Percentiles rank a stretch among this genome's conserved stretches.
These are phyloP conservation scores for Catunica adiposa DNA, from an alignment of 2,329 filamentous ascomycete species.

Conservation along the genomic window DNA sequence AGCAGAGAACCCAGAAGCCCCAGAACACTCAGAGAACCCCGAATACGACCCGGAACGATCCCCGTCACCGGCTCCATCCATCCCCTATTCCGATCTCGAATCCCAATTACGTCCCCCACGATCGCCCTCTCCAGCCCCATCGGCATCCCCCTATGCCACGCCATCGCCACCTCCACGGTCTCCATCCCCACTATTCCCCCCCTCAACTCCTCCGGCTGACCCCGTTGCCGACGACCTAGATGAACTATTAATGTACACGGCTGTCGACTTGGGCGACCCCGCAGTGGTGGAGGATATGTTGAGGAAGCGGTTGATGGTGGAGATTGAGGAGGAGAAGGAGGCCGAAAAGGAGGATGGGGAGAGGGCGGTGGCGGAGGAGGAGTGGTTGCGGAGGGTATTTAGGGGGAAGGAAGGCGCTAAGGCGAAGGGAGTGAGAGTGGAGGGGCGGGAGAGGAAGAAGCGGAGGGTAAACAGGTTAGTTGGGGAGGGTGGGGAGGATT, in stretches of 20 bases:
- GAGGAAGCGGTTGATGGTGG: slow-evolving; percentile 24
- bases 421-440: slow-evolving; percentile 4
- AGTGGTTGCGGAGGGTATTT: slow-evolving; percentile 30
- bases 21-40: slow-evolving; percentile 12
- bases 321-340: slow-evolving; percentile 27
- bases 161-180: neutral
- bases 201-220: slow-evolving; percentile 5
- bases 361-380: slow-evolving; percentile 27
- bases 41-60: slow-evolving; percentile 15
- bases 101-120: neutral
- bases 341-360: slow-evolving; percentile 28
- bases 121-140: neutral
- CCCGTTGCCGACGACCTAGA: slow-evolving; percentile 10
- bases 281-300: slow-evolving; percentile 23
- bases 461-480: slow-evolving; percentile 17
- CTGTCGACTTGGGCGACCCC: slow-evolving; percentile 25
- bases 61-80: neutral
- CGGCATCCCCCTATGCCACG: neutral
- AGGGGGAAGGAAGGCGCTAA: slow-evolving; percentile 23
- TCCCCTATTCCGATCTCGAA: neutral
- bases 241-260: slow-evolving; percentile 28
- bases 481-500: slow-evolving; percentile 17
- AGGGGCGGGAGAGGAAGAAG: slow-evolving; percentile 18
- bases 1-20: slow-evolving; percentile 16
- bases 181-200: slow-evolving; percentile 7